phyloP scores from a whole-genome alignment of 164 flowering plant species.

The Akebia trifoliata region DNA sequence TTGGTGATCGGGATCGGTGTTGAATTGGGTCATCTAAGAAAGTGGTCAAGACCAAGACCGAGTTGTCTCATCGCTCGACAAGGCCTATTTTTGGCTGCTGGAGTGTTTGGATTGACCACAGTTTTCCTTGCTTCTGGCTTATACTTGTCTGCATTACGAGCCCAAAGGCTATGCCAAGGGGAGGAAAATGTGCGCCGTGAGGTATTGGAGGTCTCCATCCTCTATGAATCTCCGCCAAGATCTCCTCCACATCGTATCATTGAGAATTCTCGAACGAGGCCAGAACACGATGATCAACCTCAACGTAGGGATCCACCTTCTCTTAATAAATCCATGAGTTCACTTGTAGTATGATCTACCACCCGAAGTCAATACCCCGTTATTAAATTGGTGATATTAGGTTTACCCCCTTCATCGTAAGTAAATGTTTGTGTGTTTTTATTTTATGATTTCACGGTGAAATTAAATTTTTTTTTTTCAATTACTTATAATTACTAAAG shows the following conservation, averaged over 20 bases:
- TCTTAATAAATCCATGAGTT: slow-evolving; percentile 7
- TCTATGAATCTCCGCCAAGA: slow-evolving; percentile 57
- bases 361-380: too few relatives aligned
- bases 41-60: slow-evolving; percentile 50
- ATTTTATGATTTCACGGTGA: too few relatives aligned
- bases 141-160: slow-evolving; percentile 57
- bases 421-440: too few relatives aligned
- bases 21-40: slow-evolving; percentile 75
- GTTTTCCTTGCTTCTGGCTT: slow-evolving; percentile 66
- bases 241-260: slow-evolving; percentile 32
- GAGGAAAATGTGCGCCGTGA: slow-evolving; percentile 43
- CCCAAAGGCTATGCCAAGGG: slow-evolving; percentile 36
- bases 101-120: slow-evolving; percentile 54
- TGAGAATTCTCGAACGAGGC: slow-evolving; percentile 17
- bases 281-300: slow-evolving; percentile 7
- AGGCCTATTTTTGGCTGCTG: slow-evolving; percentile 78
- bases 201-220: slow-evolving; percentile 42
- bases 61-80: slow-evolving; percentile 46
- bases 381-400: too few relatives aligned
- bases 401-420: too few relatives aligned
- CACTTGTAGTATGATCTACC: too few relatives aligned
- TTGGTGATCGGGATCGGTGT: slow-evolving; percentile 66
- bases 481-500: too few relatives aligned
- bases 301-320: background rate
- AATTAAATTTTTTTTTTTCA: too few relatives aligned